Evolutionary conservation across 495 filamentous ascomycete species (phyloP), one percentile per base, ranked within the genome.

Genomic region (Pyrenopolyporus hunteri): DNA sequence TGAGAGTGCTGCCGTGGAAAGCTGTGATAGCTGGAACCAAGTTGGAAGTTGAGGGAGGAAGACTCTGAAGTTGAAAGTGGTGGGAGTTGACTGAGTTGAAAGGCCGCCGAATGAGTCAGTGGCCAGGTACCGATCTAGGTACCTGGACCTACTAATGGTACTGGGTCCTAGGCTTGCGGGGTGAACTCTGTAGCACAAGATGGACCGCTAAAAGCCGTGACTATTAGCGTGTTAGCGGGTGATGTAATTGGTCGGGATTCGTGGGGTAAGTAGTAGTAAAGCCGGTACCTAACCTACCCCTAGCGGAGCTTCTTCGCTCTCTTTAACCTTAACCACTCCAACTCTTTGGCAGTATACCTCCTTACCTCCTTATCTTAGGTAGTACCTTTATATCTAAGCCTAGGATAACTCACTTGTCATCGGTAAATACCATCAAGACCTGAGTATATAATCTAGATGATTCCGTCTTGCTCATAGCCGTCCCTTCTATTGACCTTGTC

Each of bases 151-250:
- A n/a, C n/a, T n/a, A n/a, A n/a, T n/a, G n/a, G n/a, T n/a, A n/a
- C n/a, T n/a, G n/a, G n/a, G n/a, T n/a, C n/a, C n/a, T n/a, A n/a
- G n/a, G n/a, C n/a, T n/a, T n/a, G n/a, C n/a, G n/a, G n/a, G n/a
- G n/a, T n/a, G n/a, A 14, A n/a, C 13, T 17, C 10, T 36, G 54
- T 57, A 57, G 44, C 33, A 59, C 46, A 44, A 10, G 28, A 16
- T 32, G 37, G 56, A 16, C 50, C 50, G 43, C 50, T 62, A 36
- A 22, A 62, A 33, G 36, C 40, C 47, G 37, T n/a, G n/a, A n/a
- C n/a, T n/a, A n/a, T n/a, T n/a, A n/a, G n/a, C n/a, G 49, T 20
- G 17, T 43, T 43, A 48, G 47, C 36, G 48, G 48, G 54, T 42
- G 6, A 42, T 54, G 42, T 36, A 35, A 61, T 9, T n/a, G 17